phyloP scores from a whole-genome alignment of 75 land plant genomes.

The Selaginella tamariscina region DNA sequence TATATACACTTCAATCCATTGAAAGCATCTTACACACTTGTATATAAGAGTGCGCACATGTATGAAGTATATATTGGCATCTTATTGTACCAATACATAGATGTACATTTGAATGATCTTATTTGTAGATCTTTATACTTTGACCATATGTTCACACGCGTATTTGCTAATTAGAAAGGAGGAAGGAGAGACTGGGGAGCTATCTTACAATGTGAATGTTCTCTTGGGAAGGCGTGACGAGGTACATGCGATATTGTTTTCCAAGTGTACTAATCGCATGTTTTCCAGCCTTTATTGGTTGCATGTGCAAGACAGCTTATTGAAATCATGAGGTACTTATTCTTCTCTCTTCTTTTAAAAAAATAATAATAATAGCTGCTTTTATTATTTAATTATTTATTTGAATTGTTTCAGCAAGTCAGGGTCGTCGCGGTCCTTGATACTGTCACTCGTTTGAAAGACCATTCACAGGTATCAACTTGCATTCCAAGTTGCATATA shows the following conservation, averaged over 20 bases:
- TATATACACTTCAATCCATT: too few relatives aligned
- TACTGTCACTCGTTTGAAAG: constrained; percentile 67
- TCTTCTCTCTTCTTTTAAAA: neutral
- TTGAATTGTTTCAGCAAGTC: constrained; percentile 45
- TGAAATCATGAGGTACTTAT: constrained; percentile 57
- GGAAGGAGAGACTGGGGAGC: constrained; percentile 39
- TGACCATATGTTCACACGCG: too few relatives aligned
- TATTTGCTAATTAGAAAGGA: too few relatives aligned
- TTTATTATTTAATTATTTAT: constrained; percentile 4
- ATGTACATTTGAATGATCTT: too few relatives aligned
- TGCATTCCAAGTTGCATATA: neutral
- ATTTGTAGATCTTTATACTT: too few relatives aligned
- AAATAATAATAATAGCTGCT: neutral
- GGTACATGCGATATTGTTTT: constrained; percentile 22
- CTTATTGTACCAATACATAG: too few relatives aligned
- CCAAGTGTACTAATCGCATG: neutral
- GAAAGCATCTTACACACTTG: too few relatives aligned
- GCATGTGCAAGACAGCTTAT: constrained; percentile 75
- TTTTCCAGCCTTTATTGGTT: constrained; percentile 57
- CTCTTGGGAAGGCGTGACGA: constrained; percentile 79
- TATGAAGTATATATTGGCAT: too few relatives aligned
- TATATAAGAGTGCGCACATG: too few relatives aligned
- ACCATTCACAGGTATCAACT: constrained; percentile 46
- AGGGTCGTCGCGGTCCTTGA: constrained; percentile 50
- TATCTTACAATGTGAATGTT: constrained; percentile 50